Evolutionary conservation across 495 filamentous ascomycete species (phyloP).

Genomic region (Aspergillus kassunensis): DNA sequence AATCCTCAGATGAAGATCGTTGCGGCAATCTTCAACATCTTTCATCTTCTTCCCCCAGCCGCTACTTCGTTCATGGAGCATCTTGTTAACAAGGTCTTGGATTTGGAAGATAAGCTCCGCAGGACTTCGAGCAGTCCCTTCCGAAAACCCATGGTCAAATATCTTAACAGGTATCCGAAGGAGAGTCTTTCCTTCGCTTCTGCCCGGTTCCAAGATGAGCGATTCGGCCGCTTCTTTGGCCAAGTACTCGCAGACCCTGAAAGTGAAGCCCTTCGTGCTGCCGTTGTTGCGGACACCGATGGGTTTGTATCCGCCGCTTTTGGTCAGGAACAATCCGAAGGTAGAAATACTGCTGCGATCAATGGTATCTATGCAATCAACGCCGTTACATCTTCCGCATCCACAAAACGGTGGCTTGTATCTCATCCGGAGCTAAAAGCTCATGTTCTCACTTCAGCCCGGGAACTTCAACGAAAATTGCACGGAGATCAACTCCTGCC

Average conservation of each 20-base stretch:
- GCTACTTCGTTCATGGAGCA: slow-evolving; percentile 87
- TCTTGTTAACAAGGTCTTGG: slow-evolving; percentile 81
- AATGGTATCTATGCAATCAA: slow-evolving; percentile 84
- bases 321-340: slow-evolving; percentile 51
- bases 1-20: slow-evolving; percentile 88
- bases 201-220: slow-evolving; percentile 70
- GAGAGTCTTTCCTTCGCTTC: slow-evolving; percentile 80
- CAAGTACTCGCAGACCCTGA: slow-evolving; percentile 78
- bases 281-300: slow-evolving; percentile 69
- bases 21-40: slow-evolving; percentile 90
- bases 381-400: slow-evolving; percentile 55
- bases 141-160: slow-evolving; percentile 85
- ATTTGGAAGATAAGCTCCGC: slow-evolving; percentile 80
- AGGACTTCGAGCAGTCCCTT: slow-evolving; percentile 93
- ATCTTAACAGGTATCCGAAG: slow-evolving; percentile 85
- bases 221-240: slow-evolving; percentile 89
- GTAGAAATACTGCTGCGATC: slow-evolving; percentile 70
- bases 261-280: slow-evolving; percentile 69
- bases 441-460: slow-evolving; percentile 63
- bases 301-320: slow-evolving; percentile 62
- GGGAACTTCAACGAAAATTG: slow-evolving; percentile 68
- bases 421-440: slow-evolving; percentile 68
- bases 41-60: slow-evolving; percentile 85
- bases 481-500: slow-evolving; percentile 64
- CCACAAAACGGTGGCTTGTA: slow-evolving; percentile 68